Conservation (phyloP, 176 grass and related monocot species). For the Canna indica region DNA sequence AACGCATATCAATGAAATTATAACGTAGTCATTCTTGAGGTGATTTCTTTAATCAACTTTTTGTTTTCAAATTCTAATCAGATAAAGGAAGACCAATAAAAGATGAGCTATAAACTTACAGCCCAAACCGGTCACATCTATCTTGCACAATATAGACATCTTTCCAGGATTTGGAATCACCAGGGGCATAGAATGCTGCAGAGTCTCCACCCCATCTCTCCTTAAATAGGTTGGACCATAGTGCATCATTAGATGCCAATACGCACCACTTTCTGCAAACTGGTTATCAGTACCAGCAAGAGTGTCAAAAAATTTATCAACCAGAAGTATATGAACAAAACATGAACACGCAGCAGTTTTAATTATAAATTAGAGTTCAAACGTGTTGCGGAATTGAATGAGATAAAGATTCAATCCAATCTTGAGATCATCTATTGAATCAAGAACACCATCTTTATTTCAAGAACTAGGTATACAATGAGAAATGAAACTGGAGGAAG, state of each 20-base stretch:
- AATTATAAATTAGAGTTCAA: no score
- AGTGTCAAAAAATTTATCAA: background rate
- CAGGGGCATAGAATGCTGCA: conserved; percentile 56
- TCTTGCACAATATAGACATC: conserved; percentile 70
- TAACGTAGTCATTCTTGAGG: background rate
- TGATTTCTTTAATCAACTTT: background rate
- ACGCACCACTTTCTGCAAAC: conserved; percentile 77
- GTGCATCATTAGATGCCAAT: conserved; percentile 56
- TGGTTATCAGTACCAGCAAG: conserved; percentile 7
- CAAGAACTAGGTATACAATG: no score
- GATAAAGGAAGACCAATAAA: background rate
- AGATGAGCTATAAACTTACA: conserved; percentile 33
- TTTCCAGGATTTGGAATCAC: conserved; percentile 59
- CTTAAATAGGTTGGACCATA: conserved; percentile 66
- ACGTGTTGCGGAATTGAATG: no score
- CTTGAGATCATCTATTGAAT: no score
- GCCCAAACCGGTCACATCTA: conserved; percentile 66
- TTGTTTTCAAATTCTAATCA: background rate
- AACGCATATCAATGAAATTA: background rate
- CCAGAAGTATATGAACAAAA: background rate
- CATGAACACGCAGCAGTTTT: background rate
- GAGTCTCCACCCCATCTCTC: conserved; percentile 53
- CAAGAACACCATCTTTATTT: no score
- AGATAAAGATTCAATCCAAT: no score
- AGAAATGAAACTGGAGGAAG: no score